These are phyloP conservation scores for Suzukiozyma palmioleophila DNA, from an alignment of 1,139 yeast genomes.

Conservation along the genomic window DNA sequence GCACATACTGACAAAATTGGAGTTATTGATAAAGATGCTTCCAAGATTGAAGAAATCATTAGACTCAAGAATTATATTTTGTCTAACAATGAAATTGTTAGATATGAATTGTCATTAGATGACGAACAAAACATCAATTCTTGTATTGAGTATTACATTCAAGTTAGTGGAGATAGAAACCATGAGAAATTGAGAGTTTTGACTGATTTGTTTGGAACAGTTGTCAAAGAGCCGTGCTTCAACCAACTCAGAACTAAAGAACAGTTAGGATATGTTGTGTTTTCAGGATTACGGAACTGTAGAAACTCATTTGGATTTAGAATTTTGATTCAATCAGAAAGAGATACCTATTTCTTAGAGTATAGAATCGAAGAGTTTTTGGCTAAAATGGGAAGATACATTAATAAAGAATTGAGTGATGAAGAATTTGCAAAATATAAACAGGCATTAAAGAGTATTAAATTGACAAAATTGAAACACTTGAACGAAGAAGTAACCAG, in stretches of 20 bases:
- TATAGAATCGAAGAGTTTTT: slow-evolving; percentile 72
- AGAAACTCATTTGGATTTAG: slow-evolving; percentile 77
- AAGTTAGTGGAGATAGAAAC: slow-evolving; percentile 49
- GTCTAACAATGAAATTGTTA: slow-evolving; percentile 37
- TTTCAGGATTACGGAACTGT: slow-evolving; percentile 64
- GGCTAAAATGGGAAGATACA: slow-evolving; percentile 27
- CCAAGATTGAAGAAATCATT: slow-evolving; percentile 21
- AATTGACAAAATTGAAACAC: slow-evolving; percentile 70
- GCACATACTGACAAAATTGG: slow-evolving; percentile 18
- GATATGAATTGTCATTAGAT: slow-evolving; percentile 49
- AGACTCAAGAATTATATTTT: slow-evolving; percentile 35
- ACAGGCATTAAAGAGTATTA: slow-evolving; percentile 60
- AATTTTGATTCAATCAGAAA: slow-evolving; percentile 82
- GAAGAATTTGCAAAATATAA: slow-evolving; percentile 69
- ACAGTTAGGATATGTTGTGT: slow-evolving; percentile 82
- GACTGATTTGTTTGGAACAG: slow-evolving; percentile 64
- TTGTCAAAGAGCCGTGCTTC: slow-evolving; percentile 83
- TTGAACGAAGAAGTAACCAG: slow-evolving; percentile 68
- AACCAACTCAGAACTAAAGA: slow-evolving; percentile 88
- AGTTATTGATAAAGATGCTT: slow-evolving; percentile 39
- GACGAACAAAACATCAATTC: slow-evolving; percentile 79
- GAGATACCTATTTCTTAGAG: slow-evolving; percentile 69
- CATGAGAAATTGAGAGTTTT: slow-evolving; percentile 35
- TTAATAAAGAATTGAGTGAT: slow-evolving; percentile 41
- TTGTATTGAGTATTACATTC: slow-evolving; percentile 75